Conservation (phyloP, 495 filamentous ascomycete species). For the Penicillium goetzii region DNA sequence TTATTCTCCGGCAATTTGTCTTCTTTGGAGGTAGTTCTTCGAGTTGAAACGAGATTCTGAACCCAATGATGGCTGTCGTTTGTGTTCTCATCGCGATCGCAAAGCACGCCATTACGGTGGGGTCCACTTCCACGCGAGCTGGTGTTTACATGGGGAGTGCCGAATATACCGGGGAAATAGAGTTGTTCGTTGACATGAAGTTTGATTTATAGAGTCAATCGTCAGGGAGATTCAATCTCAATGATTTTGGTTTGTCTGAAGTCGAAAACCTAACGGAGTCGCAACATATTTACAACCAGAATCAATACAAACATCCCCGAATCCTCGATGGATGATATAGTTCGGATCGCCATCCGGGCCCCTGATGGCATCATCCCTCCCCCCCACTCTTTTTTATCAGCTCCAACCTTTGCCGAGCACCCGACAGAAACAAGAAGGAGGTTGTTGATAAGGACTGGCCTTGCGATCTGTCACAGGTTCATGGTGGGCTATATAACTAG, state of each 20-base stretch:
- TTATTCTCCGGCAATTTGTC: slow-evolving; percentile 13
- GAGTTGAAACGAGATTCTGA: not conserved
- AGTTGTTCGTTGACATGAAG: not conserved
- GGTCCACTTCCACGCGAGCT: slow-evolving; percentile 9
- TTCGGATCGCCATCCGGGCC: slow-evolving; percentile 19
- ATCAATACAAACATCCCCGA: not conserved
- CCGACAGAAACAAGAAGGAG: not conserved
- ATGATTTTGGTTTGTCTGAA: too few relatives aligned
- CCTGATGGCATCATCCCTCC: slow-evolving; percentile 31
- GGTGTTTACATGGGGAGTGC: not conserved
- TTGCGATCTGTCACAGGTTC: too few relatives aligned
- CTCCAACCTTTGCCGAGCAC: slow-evolving; percentile 19
- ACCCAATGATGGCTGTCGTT: slow-evolving; percentile 2
- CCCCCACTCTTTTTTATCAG: not conserved
- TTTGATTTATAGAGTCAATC: not conserved
- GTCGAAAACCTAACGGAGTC: too few relatives aligned
- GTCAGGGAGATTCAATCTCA: too few relatives aligned
- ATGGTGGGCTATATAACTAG: too few relatives aligned
- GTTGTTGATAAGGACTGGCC: not conserved
- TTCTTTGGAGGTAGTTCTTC: not conserved
- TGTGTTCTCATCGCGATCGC: slow-evolving; percentile 26
- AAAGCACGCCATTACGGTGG: slow-evolving; percentile 28
- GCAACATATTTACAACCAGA: not conserved
- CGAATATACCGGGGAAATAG: not conserved
- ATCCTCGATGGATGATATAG: not conserved